Percentiles rank a stretch among this genome's conserved stretches.
phyloP scores from a whole-genome alignment of 805 yeast genomes.

The Grigorovia humatica region DNA sequence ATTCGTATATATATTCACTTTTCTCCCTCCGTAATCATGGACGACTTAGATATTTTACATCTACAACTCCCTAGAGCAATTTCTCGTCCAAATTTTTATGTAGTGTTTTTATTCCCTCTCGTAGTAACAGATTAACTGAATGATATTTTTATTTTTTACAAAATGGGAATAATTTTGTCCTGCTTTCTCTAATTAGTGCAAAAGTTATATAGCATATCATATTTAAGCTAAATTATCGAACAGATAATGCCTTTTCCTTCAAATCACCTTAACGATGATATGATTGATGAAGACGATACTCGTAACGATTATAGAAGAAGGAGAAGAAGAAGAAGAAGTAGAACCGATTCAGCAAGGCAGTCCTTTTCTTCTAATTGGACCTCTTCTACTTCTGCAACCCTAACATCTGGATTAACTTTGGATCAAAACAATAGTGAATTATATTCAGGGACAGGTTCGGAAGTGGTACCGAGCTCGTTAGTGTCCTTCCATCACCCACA shows the following conservation, averaged over 20 bases:
- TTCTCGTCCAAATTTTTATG: too few species aligned
- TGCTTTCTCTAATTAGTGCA: too few species aligned
- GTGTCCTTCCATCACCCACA: constrained; percentile 67
- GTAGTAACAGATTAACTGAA: too few species aligned
- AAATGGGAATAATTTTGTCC: too few species aligned
- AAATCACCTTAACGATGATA: not conserved
- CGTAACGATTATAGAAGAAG: not conserved
- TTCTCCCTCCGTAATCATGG: too few species aligned
- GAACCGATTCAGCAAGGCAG: constrained; percentile 6
- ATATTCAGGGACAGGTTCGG: constrained; percentile 70
- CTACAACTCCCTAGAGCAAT: too few species aligned
- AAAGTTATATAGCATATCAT: too few species aligned
- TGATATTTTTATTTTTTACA: too few species aligned
- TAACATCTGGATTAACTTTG: constrained; percentile 18
- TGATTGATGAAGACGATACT: not conserved
- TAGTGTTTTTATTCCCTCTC: too few species aligned
- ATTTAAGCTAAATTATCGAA: too few species aligned
- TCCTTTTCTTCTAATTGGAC: constrained; percentile 28
- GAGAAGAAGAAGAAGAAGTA: constrained; percentile 1
- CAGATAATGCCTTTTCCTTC: not conserved
- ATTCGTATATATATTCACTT: too few species aligned
- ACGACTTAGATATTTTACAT: too few species aligned
- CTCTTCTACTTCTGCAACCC: constrained; percentile 25
- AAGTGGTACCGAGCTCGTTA: constrained; percentile 66
- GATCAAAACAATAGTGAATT: constrained; percentile 63